Conservation (phyloP, 2,329 filamentous ascomycete species). For the Teratosphaeria viscida region DNA sequence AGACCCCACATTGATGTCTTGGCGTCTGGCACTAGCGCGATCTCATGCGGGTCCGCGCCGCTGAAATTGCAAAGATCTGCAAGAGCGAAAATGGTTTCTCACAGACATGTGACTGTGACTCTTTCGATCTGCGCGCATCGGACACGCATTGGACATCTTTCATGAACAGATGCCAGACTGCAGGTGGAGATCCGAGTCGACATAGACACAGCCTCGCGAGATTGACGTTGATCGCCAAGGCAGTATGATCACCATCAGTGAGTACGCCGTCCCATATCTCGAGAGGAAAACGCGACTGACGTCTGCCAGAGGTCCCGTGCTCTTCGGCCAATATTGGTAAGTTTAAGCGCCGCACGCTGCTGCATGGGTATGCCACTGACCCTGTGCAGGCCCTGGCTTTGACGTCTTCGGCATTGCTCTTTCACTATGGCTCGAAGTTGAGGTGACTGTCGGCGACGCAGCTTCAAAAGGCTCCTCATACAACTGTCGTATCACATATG, state of each 20-base stretch:
- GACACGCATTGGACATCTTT: background rate
- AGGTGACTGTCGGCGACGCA: slow-evolving; percentile 61
- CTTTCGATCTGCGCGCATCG: background rate
- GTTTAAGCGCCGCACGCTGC: background rate
- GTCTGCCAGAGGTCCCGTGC: slow-evolving; percentile 54
- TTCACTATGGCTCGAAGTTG: slow-evolving; percentile 84
- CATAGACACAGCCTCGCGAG: background rate
- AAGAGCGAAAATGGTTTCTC: background rate
- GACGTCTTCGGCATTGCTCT: slow-evolving; percentile 94
- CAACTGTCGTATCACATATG: slow-evolving; percentile 86
- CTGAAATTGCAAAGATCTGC: background rate
- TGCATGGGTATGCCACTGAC: background rate
- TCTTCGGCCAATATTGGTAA: slow-evolving; percentile 89
- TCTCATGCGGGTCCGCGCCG: background rate
- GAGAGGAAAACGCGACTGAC: background rate
- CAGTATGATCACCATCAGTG: slow-evolving; percentile 3
- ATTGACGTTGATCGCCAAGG: background rate
- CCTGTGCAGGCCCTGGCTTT: slow-evolving; percentile 61
- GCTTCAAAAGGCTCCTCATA: slow-evolving; percentile 50
- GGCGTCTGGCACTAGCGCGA: background rate
- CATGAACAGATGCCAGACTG: background rate
- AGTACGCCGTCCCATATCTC: background rate
- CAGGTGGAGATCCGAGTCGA: no score
- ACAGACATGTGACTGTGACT: background rate
- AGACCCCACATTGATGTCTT: background rate